Evolutionary conservation across 306 rosid species (phyloP).

Genomic region (Sicyos baderoa): DNA sequence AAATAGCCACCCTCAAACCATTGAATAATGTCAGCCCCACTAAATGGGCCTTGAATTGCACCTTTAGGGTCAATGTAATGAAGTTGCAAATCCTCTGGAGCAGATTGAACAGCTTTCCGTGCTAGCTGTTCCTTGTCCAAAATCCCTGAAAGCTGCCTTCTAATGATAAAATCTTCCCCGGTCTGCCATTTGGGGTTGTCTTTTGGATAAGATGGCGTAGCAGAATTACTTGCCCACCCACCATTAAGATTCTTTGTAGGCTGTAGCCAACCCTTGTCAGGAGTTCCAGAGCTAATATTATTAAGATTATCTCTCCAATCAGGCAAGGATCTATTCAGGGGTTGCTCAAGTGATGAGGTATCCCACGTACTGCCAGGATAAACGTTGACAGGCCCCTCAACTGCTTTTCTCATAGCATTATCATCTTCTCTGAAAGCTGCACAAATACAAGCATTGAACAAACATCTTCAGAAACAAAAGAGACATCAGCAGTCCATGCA

Average conservation of each 20-base stretch:
- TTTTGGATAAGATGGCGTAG: conserved; percentile 41
- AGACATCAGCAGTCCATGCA: background rate
- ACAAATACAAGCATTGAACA: conserved; percentile 19
- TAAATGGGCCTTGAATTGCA: conserved; percentile 79
- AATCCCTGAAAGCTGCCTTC: conserved; percentile 68
- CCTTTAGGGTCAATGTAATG: conserved; percentile 79
- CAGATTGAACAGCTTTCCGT: conserved; percentile 46
- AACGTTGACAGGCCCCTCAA: conserved; percentile 36
- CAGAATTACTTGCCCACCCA: conserved; percentile 43
- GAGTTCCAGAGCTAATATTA: conserved; percentile 48
- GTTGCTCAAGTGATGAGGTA: conserved; percentile 36
- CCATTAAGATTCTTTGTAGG: conserved; percentile 47
- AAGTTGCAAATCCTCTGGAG: conserved; percentile 68
- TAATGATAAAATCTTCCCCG: conserved; percentile 40
- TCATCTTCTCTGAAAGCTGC: conserved; percentile 56
- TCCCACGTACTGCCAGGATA: conserved; percentile 38
- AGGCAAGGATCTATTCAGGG: conserved; percentile 33
- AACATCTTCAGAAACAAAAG: conserved; percentile 10
- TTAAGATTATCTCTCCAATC: conserved; percentile 42
- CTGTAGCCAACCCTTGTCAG: conserved; percentile 45
- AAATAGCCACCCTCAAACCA: conserved; percentile 93
- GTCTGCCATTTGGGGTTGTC: conserved; percentile 52
- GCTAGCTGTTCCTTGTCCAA: conserved; percentile 57
- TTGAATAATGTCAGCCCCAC: conserved; percentile 75
- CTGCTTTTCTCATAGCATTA: conserved; percentile 37